A percentile compares a stretch with the other conserved stretches of the same genome.
These are phyloP conservation scores for Skeletonema grethae DNA, from an alignment of 108 stramenopile genomes.

Conservation along the genomic window DNA sequence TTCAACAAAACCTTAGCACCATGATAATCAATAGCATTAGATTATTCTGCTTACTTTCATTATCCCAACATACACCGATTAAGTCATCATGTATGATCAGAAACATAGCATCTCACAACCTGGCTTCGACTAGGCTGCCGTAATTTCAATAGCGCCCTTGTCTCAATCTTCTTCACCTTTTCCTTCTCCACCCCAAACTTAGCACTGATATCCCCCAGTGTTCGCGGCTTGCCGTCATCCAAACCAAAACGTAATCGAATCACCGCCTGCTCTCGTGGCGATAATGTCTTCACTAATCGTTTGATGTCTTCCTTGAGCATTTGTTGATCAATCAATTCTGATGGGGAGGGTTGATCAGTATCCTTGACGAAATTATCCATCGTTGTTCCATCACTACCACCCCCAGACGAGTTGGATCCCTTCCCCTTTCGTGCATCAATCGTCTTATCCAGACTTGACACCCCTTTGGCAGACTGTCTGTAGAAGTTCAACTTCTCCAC, in stretches of 20 bases:
- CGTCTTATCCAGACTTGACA: constrained; percentile 56
- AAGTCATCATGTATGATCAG: constrained; percentile 39
- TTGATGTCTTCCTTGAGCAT: constrained; percentile 61
- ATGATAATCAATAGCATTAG: neutral
- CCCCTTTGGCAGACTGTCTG: constrained; percentile 49
- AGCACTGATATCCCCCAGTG: constrained; percentile 69
- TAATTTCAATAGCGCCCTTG: constrained; percentile 76
- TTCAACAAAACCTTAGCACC: too few species aligned
- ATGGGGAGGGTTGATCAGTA: constrained; percentile 52
- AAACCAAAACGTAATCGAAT: constrained; percentile 85
- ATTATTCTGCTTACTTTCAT: neutral
- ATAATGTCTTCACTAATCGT: constrained; percentile 56
- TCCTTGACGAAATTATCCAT: constrained; percentile 54
- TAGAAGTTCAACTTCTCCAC: constrained; percentile 61
- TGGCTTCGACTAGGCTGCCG: constrained; percentile 63
- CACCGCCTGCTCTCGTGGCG: constrained; percentile 70
- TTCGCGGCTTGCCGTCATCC: constrained; percentile 65
- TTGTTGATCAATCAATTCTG: constrained; percentile 47
- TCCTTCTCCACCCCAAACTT: constrained; percentile 67
- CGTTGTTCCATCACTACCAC: constrained; percentile 23
- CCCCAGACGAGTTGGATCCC: constrained; percentile 44
- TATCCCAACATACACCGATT: neutral
- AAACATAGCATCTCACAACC: constrained; percentile 54
- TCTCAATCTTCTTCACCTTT: constrained; percentile 78
- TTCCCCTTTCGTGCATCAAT: constrained; percentile 49